These are phyloP conservation scores for Kalmanozyma brasiliensis DNA, from an alignment of 1,284 basidiomycete species.

Conservation along the genomic window DNA sequence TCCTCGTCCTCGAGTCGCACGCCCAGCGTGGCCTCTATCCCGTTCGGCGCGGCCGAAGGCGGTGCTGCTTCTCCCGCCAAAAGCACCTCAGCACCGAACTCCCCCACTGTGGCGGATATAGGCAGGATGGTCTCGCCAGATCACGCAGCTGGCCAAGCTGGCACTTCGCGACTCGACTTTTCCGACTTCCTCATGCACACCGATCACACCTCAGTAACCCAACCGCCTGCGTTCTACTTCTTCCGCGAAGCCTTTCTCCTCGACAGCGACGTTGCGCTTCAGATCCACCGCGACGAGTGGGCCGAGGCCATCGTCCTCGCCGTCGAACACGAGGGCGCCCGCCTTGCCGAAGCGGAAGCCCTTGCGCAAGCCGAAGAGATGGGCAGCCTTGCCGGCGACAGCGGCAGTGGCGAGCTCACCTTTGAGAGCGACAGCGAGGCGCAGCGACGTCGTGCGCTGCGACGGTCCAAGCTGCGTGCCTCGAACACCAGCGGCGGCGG, in stretches of 20 bases:
- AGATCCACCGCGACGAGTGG: conserved; percentile 40
- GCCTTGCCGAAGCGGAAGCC: conserved; percentile 23
- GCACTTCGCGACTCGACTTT: conserved; percentile 11
- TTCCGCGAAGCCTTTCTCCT: conserved; percentile 40
- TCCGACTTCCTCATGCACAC: conserved; percentile 31
- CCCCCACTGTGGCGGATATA: conserved; percentile 23
- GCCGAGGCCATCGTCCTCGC: conserved; percentile 35
- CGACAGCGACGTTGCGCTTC: conserved; percentile 21
- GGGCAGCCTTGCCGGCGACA: conserved; percentile 45
- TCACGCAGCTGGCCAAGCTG: conserved; percentile 8
- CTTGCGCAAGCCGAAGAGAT: conserved; percentile 46
- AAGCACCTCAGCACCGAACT: conserved; percentile 22
- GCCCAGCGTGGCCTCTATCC: conserved; percentile 36
- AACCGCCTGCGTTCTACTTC: conserved; percentile 40
- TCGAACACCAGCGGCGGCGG: conserved; percentile 6
- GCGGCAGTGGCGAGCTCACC: conserved; percentile 37
- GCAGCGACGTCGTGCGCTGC: conserved; percentile 17
- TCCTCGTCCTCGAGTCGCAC: conserved; percentile 37
- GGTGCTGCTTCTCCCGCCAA: conserved; percentile 21
- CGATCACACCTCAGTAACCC: conserved; percentile 18
- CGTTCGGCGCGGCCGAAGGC: conserved; percentile 21
- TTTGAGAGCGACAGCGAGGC: conserved; percentile 48
- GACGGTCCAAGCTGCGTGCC: conserved; percentile 12
- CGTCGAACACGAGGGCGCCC: conserved; percentile 21
- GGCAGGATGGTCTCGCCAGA: conserved; percentile 27